Evolutionary conservation across 2,329 filamentous ascomycete genomes (phyloP).

Genomic region (Phaeomoniella chlamydospora): DNA sequence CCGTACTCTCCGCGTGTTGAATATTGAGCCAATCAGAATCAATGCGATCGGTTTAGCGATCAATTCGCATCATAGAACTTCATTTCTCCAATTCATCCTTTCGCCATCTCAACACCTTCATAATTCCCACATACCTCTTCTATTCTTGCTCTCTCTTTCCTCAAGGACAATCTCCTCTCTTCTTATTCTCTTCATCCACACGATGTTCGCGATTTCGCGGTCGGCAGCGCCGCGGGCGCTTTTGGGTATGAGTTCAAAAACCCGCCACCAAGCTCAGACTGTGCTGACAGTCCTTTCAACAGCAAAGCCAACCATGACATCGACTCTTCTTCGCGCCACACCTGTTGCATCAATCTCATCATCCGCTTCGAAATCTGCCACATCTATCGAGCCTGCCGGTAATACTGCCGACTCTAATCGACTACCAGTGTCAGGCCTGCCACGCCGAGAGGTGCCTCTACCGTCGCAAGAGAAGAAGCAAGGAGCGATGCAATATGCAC

Average conservation of each 20-base stretch:
- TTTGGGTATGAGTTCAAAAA: constrained; percentile 30
- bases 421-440: constrained; percentile 21
- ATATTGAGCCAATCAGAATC: constrained; percentile 1
- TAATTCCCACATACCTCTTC: not conserved
- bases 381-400: constrained; percentile 24
- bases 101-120: not conserved
- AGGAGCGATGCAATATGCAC: constrained; percentile 36
- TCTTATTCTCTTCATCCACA: constrained; percentile 7
- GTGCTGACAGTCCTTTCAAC: constrained; percentile 4
- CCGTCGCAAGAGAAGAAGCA: constrained; percentile 34
- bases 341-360: constrained; percentile 24
- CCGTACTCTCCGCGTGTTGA: not conserved
- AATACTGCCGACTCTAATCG: constrained; percentile 14
- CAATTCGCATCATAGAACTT: not conserved
- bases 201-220: constrained; percentile 37
- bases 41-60: not conserved
- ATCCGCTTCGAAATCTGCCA: constrained; percentile 24
- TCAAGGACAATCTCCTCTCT: not conserved
- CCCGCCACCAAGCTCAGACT: not conserved
- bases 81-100: not conserved
- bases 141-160: not conserved
- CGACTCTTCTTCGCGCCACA: constrained; percentile 18
- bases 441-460: constrained; percentile 31
- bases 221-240: constrained; percentile 38
- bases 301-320: constrained; percentile 13